Evolutionary conservation across 108 stramenopile genomes (phyloP).

Genomic region (Schizochytrium sp.): DNA sequence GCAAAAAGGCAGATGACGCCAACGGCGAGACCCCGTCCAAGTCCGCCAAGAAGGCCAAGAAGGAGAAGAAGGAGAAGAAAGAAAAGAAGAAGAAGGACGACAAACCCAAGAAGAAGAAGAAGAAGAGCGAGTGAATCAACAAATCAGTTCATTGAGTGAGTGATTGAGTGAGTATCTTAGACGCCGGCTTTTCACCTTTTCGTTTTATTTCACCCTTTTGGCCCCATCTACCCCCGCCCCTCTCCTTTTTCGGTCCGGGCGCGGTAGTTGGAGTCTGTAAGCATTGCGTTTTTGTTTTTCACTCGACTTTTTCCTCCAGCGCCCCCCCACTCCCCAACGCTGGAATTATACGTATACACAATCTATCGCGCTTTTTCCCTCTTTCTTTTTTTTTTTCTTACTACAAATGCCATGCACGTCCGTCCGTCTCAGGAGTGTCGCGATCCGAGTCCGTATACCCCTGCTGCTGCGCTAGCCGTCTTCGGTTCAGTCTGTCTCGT

Average conservation of each 20-base stretch:
- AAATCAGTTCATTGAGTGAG: not conserved
- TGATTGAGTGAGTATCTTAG: not conserved
- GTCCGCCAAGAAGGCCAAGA: conserved; percentile 46
- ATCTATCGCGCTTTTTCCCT: too few species aligned
- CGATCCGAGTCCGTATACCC: too few species aligned
- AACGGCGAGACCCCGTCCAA: conserved; percentile 22
- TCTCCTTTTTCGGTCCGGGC: not conserved
- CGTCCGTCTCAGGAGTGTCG: too few species aligned
- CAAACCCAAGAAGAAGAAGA: conserved; percentile 24
- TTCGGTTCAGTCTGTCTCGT: too few species aligned
- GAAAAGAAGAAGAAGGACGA: conserved; percentile 39
- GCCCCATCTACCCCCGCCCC: not conserved
- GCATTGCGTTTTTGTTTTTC: too few species aligned
- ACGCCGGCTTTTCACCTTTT: not conserved
- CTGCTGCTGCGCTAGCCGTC: too few species aligned
- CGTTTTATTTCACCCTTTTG: not conserved
- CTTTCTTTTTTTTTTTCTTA: too few species aligned
- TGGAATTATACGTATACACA: too few species aligned
- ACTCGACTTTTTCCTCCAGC: too few species aligned
- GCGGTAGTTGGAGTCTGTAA: too few species aligned
- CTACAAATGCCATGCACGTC: too few species aligned
- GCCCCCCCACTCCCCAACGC: too few species aligned
- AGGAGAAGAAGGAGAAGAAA: conserved; percentile 53
- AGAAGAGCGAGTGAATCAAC: conserved; percentile 38
- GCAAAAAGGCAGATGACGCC: conserved; percentile 12